Percentiles rank a stretch among this genome's conserved stretches.
phyloP scores from a whole-genome alignment of 2,329 filamentous ascomycete species.

The Pezicula radicicola region DNA sequence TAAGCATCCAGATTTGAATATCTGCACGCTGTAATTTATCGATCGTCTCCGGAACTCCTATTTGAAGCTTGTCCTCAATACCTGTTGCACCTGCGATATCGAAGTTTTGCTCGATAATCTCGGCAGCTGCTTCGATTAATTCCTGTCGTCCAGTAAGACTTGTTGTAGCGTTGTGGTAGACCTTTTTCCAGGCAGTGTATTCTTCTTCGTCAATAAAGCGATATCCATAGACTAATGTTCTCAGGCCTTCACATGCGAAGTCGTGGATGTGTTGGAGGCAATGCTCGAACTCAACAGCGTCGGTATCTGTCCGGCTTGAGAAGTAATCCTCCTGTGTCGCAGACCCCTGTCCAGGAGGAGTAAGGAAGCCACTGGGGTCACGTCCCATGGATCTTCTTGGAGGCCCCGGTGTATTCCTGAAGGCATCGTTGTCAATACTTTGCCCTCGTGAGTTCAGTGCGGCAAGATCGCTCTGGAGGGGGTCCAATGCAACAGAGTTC shows the following conservation, averaged over 20 bases:
- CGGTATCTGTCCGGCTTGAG: constrained; percentile 35
- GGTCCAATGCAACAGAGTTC: constrained; percentile 36
- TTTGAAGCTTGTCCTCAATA: constrained; percentile 90
- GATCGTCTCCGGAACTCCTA: constrained; percentile 86
- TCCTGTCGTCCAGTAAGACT: constrained; percentile 76
- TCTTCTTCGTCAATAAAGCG: constrained; percentile 71
- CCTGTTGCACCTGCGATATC: constrained; percentile 85
- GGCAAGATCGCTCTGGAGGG: constrained; percentile 25
- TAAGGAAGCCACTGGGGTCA: no score
- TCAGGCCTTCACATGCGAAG: constrained; percentile 82
- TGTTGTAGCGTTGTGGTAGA: constrained; percentile 77
- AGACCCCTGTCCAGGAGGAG: no score
- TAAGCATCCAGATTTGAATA: constrained; percentile 96
- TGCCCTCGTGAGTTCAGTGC: no score
- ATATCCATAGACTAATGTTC: constrained; percentile 82
- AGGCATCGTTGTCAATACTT: no score
- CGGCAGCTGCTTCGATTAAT: constrained; percentile 75
- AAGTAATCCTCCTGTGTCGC: no score
- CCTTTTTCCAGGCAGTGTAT: constrained; percentile 72
- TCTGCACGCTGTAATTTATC: constrained; percentile 80
- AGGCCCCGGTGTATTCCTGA: no score
- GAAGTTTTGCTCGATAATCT: constrained; percentile 78
- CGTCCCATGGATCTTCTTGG: no score
- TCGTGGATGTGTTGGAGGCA: constrained; percentile 87
- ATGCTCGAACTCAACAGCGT: constrained; percentile 54